Percentiles rank a stretch among this genome's conserved stretches.
Evolutionary conservation across 495 filamentous ascomycete genomes (phyloP).

Genomic region (Aspergillus conjunctus): DNA sequence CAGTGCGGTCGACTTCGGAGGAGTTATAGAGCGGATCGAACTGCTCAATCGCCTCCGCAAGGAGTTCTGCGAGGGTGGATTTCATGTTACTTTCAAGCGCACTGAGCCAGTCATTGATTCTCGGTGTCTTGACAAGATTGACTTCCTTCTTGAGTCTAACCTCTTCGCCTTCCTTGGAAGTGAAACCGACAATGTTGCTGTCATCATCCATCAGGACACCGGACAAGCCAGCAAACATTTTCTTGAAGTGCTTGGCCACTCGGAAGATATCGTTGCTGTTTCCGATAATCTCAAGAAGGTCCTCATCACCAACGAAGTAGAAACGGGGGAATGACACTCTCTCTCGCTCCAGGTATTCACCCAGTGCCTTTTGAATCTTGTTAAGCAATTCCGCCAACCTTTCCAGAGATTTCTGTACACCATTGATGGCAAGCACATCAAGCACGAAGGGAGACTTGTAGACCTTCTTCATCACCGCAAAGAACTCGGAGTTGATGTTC

Average conservation of each 20-base stretch:
- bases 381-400: constrained; percentile 91
- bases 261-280: constrained; percentile 97
- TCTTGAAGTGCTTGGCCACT: constrained; percentile 97
- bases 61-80: constrained; percentile 82
- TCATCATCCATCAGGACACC: constrained; percentile 92
- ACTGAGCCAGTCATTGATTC: constrained; percentile 97
- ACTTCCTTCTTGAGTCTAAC: constrained; percentile 86
- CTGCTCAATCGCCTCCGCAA: constrained; percentile 80
- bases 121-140: constrained; percentile 86
- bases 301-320: constrained; percentile 99
- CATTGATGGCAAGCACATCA: constrained; percentile 92
- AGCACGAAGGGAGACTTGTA: constrained; percentile 92
- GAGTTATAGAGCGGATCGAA: constrained; percentile 67
- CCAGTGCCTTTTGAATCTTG: constrained; percentile 98
- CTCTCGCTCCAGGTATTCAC: constrained; percentile 97
- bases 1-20: constrained; percentile 62
- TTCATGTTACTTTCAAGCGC: constrained; percentile 94
- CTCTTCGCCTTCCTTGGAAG: constrained; percentile 92
- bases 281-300: constrained; percentile 98
- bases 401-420: constrained; percentile 93
- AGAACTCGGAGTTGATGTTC: constrained; percentile 98
- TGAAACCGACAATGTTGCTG: constrained; percentile 83
- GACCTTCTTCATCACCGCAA: constrained; percentile 97
- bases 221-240: constrained; percentile 97
- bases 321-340: constrained; percentile 95